These are phyloP conservation scores for Amaranthus hypochondriacus DNA, from an alignment of 148 eudicot genomes.

Conservation along the genomic window DNA sequence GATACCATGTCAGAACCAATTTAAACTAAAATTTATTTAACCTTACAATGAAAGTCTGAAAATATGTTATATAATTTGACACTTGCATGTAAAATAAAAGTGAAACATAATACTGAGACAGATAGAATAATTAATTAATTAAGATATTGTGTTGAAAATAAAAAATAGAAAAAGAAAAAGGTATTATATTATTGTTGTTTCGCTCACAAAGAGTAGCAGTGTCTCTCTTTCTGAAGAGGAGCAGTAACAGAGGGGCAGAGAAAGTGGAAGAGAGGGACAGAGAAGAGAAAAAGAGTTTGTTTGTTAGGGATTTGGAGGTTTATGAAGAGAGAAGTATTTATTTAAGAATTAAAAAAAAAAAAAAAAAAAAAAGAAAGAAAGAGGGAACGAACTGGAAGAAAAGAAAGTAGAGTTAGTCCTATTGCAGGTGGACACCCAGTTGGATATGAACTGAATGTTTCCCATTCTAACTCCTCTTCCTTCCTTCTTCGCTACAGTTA, in stretches of 20 bases:
- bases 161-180: background rate
- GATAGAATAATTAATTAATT: background rate
- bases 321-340: background rate
- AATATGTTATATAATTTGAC: no score
- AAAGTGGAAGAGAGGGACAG: background rate
- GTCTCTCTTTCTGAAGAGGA: slow-evolving; percentile 33
- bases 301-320: slow-evolving; percentile 27
- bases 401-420: slow-evolving; percentile 23
- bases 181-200: background rate
- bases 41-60: no score
- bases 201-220: slow-evolving; percentile 35
- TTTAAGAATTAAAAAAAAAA: background rate
- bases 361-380: background rate
- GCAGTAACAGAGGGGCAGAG: slow-evolving; percentile 9
- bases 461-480: slow-evolving; percentile 15
- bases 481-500: background rate
- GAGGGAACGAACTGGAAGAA: slow-evolving; percentile 7
- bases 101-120: no score
- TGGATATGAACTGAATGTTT: slow-evolving; percentile 32
- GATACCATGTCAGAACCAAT: no score
- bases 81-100: no score
- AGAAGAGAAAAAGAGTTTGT: slow-evolving; percentile 16
- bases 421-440: slow-evolving; percentile 28
- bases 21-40: no score
- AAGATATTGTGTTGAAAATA: background rate